These are phyloP conservation scores for Russula sp. DNA, from an alignment of 768 basidiomycete genomes.

Conservation along the genomic window DNA sequence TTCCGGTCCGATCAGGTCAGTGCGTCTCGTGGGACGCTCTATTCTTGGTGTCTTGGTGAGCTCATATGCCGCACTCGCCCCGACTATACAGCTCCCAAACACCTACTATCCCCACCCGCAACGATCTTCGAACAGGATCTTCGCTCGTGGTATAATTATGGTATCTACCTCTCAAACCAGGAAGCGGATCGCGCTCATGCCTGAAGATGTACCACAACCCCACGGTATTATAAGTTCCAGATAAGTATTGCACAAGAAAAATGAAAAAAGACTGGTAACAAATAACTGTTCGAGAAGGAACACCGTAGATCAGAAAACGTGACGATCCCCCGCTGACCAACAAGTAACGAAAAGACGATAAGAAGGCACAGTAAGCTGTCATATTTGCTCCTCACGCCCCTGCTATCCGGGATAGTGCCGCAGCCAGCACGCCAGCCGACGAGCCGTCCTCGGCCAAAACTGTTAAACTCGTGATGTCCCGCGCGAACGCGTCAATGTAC, in stretches of 20 bases:
- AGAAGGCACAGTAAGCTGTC: background rate
- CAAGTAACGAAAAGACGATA: background rate
- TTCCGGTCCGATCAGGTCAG: background rate
- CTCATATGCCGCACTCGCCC: background rate
- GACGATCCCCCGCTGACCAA: background rate
- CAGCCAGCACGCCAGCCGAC: constrained; percentile 16
- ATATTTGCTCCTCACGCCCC: background rate
- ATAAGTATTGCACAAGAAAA: background rate
- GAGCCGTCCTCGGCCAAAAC: constrained; percentile 20
- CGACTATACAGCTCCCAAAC: background rate
- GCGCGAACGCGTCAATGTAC: constrained; percentile 31
- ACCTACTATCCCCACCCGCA: background rate
- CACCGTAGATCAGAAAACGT: background rate
- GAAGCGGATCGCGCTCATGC: too few species aligned
- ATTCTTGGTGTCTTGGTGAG: background rate
- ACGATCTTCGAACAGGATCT: background rate
- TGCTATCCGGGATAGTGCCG: constrained; percentile 7
- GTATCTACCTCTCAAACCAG: too few species aligned
- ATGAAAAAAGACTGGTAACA: background rate
- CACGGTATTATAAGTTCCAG: background rate
- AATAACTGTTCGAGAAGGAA: background rate
- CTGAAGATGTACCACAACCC: background rate
- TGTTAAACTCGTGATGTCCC: constrained; percentile 24
- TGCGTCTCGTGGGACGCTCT: background rate
- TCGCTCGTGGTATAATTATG: too few species aligned